These are phyloP conservation scores for Earliella scabrosa DNA, from an alignment of 1,284 basidiomycete genomes.

Conservation along the genomic window DNA sequence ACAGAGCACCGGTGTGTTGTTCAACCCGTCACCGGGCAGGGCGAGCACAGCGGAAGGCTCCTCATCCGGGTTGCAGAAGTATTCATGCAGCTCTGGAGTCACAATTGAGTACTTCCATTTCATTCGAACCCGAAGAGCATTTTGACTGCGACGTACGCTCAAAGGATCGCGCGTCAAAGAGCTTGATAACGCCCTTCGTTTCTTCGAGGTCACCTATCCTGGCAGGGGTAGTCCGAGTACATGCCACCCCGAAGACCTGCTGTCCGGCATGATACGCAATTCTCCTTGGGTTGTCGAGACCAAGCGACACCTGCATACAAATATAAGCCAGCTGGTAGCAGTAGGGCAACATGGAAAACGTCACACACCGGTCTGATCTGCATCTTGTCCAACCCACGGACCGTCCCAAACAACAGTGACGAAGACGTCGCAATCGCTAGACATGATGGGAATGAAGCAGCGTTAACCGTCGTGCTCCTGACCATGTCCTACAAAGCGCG, in stretches of 20 bases:
- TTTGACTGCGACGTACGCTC: slow-evolving; percentile 49
- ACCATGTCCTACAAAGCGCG: slow-evolving; percentile 55
- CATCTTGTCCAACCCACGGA: slow-evolving; percentile 78
- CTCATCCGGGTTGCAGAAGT: slow-evolving; percentile 57
- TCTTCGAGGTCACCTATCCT: slow-evolving; percentile 57
- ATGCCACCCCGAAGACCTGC: slow-evolving; percentile 69
- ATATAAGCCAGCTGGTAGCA: too few relatives aligned
- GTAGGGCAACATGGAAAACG: not conserved
- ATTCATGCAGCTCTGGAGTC: slow-evolving; percentile 50
- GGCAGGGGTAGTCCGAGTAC: slow-evolving; percentile 53
- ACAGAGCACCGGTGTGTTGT: slow-evolving; percentile 50
- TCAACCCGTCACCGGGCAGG: slow-evolving; percentile 37
- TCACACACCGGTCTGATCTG: slow-evolving; percentile 77
- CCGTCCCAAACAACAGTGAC: slow-evolving; percentile 64
- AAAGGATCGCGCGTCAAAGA: slow-evolving; percentile 71
- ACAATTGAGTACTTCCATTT: slow-evolving; percentile 34
- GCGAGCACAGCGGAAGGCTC: slow-evolving; percentile 61
- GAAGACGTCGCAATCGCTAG: slow-evolving; percentile 61
- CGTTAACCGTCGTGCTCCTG: slow-evolving; percentile 57
- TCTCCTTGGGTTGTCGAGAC: slow-evolving; percentile 66
- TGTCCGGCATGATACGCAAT: slow-evolving; percentile 60
- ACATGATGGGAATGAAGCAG: slow-evolving; percentile 50
- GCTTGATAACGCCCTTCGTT: slow-evolving; percentile 61
- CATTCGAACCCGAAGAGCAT: too few relatives aligned
- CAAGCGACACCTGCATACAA: slow-evolving; percentile 61